Conservation (phyloP, 164 flowering plant species). For the Houttuynia cordata region DNA sequence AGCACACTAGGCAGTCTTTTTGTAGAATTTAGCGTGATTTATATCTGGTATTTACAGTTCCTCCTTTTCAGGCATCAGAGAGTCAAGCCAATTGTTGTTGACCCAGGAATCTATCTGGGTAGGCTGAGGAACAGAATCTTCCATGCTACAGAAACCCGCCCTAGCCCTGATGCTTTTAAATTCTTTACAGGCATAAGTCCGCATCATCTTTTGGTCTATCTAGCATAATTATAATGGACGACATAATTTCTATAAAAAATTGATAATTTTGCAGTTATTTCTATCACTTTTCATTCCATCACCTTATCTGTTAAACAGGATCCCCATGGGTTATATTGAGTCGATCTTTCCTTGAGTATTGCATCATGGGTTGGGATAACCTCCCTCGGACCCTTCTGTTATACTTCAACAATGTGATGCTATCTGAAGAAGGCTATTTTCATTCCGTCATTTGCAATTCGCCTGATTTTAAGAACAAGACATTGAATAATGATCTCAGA, state of each 20-base stretch:
- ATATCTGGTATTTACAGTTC: neutral
- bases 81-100: conserved; percentile 64
- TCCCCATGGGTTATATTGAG: conserved; percentile 85
- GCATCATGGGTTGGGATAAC: conserved; percentile 88
- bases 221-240: neutral
- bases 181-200: conserved; percentile 66
- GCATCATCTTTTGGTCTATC: neutral
- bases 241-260: too few species aligned
- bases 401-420: conserved; percentile 68
- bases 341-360: conserved; percentile 67
- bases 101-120: conserved; percentile 68
- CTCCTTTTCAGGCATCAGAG: conserved; percentile 41
- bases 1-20: neutral
- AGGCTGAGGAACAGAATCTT: conserved; percentile 63
- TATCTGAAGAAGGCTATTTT: conserved; percentile 80
- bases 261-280: too few species aligned
- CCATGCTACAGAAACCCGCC: conserved; percentile 73
- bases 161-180: conserved; percentile 76
- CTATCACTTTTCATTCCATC: neutral
- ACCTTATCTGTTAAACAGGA: conserved; percentile 33
- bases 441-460: conserved; percentile 85
- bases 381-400: conserved; percentile 81
- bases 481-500: conserved; percentile 71
- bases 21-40: too few species aligned
- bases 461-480: conserved; percentile 60